These are phyloP conservation scores for Pichia kudriavzevii DNA, from an alignment of 1,139 yeast species.

Conservation along the genomic window DNA sequence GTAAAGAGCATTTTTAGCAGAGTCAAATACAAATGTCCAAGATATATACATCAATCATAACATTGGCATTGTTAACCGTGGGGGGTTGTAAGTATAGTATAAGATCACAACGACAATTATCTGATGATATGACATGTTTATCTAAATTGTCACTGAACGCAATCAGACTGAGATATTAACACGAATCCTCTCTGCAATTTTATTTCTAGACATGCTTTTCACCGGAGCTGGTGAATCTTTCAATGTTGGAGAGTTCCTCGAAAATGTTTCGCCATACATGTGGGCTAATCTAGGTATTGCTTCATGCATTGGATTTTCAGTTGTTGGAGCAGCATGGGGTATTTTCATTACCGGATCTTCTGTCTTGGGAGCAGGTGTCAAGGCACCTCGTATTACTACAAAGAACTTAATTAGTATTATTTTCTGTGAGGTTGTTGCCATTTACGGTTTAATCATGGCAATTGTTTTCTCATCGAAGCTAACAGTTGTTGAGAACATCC, in stretches of 20 bases:
- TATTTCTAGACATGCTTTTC: constrained; percentile 60
- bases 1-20: too few relatives aligned
- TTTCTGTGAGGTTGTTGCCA: constrained; percentile 99
- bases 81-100: constrained; percentile 15
- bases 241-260: constrained; percentile 82
- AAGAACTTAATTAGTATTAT: constrained; percentile 93
- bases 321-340: constrained; percentile 99
- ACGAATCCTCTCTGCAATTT: neutral
- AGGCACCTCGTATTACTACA: constrained; percentile 94
- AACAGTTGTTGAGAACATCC: constrained; percentile 60
- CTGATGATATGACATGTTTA: too few relatives aligned
- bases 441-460: constrained; percentile 95
- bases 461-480: constrained; percentile 92
- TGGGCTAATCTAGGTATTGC: constrained; percentile 95
- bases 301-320: constrained; percentile 89
- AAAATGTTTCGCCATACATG: constrained; percentile 86
- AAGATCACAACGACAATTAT: neutral
- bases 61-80: constrained; percentile 12
- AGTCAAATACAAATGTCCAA: too few relatives aligned
- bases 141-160: neutral
- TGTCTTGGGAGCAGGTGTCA: constrained; percentile 95
- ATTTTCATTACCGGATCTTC: constrained; percentile 94
- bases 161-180: constrained; percentile 1
- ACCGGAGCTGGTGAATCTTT: constrained; percentile 88
- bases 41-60: constrained; percentile 10